Percentiles rank a stretch among this genome's conserved stretches.
These are phyloP conservation scores for Hemisphaericaspora lyxosophila DNA, from an alignment of 1,139 yeast species.

Conservation along the genomic window DNA sequence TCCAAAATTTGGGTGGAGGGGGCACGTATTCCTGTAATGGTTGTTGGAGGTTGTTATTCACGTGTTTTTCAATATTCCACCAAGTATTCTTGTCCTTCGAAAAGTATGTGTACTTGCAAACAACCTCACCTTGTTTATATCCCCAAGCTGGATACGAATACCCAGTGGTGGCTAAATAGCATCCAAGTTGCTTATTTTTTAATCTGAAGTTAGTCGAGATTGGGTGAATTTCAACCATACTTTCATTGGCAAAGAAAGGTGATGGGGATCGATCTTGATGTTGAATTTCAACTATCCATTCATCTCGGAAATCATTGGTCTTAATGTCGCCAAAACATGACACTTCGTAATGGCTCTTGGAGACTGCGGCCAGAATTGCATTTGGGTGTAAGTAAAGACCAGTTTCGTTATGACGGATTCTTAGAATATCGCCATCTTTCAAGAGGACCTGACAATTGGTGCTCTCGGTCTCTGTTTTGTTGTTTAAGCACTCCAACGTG, in stretches of 20 bases:
- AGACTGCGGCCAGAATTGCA: slow-evolving; percentile 53
- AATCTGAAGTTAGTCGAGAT: slow-evolving; percentile 68
- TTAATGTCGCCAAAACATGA: slow-evolving; percentile 63
- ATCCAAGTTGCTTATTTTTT: slow-evolving; percentile 61
- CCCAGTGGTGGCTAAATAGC: slow-evolving; percentile 76
- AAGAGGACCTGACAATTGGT: slow-evolving; percentile 21
- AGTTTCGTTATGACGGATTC: slow-evolving; percentile 56
- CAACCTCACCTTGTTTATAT: slow-evolving; percentile 76
- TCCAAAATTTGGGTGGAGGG: slow-evolving; percentile 69
- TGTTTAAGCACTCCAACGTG: slow-evolving; percentile 31
- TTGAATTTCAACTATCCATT: slow-evolving; percentile 70
- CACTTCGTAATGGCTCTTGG: slow-evolving; percentile 57
- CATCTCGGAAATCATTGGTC: slow-evolving; percentile 60
- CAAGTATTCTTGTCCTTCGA: slow-evolving; percentile 64
- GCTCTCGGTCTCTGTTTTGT: slow-evolving; percentile 24
- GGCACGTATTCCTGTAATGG: slow-evolving; percentile 49
- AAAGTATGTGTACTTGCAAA: slow-evolving; percentile 56
- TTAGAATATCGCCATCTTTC: slow-evolving; percentile 52
- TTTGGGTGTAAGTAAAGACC: slow-evolving; percentile 65
- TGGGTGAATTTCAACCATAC: slow-evolving; percentile 53
- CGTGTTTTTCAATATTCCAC: slow-evolving; percentile 80
- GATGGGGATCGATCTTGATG: slow-evolving; percentile 57
- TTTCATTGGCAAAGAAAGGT: slow-evolving; percentile 41
- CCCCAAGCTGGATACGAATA: slow-evolving; percentile 78
- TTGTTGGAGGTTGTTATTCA: slow-evolving; percentile 40